Conservation (phyloP, 2,329 filamentous ascomycete species). For the Balansia obtecta region DNA sequence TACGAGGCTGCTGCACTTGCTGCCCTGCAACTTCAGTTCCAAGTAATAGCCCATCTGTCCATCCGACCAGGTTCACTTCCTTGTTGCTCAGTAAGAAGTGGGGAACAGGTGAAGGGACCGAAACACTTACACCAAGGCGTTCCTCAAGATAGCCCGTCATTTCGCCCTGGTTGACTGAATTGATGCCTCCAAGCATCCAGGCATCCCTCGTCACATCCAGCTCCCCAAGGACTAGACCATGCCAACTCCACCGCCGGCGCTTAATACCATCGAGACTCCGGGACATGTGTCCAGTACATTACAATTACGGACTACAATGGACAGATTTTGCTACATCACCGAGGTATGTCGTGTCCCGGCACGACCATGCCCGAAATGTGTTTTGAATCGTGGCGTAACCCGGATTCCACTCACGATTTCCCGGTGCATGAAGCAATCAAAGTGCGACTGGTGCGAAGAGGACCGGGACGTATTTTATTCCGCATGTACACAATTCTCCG, state of each 20-base stretch:
- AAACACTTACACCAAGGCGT: conserved; percentile 4
- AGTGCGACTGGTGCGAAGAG: neutral
- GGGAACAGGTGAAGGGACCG: conserved; percentile 4
- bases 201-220: conserved; percentile 3
- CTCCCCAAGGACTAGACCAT: neutral
- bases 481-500: neutral
- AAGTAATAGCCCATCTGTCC: too few species aligned
- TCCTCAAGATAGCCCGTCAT: neutral
- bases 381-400: neutral
- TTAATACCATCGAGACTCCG: neutral
- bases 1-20: neutral
- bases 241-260: neutral
- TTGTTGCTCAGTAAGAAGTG: conserved; percentile 7
- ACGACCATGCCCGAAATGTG: neutral
- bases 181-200: neutral
- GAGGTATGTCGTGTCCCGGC: neutral
- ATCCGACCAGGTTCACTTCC: neutral
- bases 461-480: too few species aligned
- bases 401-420: conserved; percentile 1
- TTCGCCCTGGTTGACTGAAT: neutral
- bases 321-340: neutral
- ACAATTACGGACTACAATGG: too few species aligned
- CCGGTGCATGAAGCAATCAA: neutral
- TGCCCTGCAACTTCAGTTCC: neutral
- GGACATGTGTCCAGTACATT: neutral